phyloP scores from a whole-genome alignment of 2,329 filamentous ascomycete genomes.

The Colletotrichum sidae region DNA sequence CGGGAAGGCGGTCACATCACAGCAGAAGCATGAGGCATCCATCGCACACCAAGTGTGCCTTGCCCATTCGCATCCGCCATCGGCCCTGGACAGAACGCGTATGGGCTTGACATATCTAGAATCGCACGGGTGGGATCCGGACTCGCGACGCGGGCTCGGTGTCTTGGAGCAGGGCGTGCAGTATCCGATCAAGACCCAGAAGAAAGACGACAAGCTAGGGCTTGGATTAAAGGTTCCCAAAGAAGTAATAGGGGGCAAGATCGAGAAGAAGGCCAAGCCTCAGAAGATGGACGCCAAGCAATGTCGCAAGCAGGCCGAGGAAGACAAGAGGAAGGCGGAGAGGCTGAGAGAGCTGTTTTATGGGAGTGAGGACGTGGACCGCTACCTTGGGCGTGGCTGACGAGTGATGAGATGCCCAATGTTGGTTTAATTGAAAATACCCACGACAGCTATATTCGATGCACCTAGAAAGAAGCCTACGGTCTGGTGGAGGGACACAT shows the following conservation, averaged over 20 bases:
- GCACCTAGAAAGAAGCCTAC: too few species aligned
- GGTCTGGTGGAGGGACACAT: neutral
- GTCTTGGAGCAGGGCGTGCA: conserved; percentile 77
- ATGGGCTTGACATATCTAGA: conserved; percentile 77
- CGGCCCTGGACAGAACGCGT: conserved; percentile 74
- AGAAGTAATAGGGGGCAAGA: conserved; percentile 50
- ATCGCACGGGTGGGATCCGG: conserved; percentile 80
- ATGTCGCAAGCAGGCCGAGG: conserved; percentile 69
- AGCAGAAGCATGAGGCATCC: conserved; percentile 65
- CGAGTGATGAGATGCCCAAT: conserved; percentile 22
- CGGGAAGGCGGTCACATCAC: conserved; percentile 38
- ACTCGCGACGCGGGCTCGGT: conserved; percentile 78
- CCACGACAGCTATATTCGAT: neutral
- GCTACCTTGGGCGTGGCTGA: conserved; percentile 68
- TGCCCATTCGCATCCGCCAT: conserved; percentile 77
- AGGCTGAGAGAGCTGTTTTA: conserved; percentile 79
- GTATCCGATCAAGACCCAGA: conserved; percentile 77
- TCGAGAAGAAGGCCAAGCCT: conserved; percentile 55
- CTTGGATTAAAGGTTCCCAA: conserved; percentile 68
- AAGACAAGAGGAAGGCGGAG: conserved; percentile 72
- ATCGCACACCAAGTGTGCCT: conserved; percentile 79
- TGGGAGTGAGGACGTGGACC: conserved; percentile 78
- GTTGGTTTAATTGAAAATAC: too few species aligned
- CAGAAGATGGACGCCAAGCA: conserved; percentile 77
- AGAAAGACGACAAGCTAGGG: conserved; percentile 81